Evolutionary conservation across 257 asterid species (phyloP).

Genomic region (Eustoma russellianum): DNA sequence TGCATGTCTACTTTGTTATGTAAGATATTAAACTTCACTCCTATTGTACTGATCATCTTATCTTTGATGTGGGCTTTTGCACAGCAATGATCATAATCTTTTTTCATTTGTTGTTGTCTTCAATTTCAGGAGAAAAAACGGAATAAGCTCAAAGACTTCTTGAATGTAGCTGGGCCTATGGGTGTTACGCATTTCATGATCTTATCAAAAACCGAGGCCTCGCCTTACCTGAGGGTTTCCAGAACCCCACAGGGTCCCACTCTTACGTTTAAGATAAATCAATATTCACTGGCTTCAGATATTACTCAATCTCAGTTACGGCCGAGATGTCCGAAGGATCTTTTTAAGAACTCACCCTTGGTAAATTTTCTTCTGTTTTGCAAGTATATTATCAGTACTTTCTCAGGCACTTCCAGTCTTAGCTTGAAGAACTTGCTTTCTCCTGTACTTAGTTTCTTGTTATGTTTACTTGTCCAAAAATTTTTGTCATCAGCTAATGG

Average conservation of each 20-base stretch:
- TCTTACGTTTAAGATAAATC: constrained; percentile 72
- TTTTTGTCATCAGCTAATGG: not conserved
- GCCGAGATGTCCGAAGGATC: constrained; percentile 75
- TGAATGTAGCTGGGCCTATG: constrained; percentile 85
- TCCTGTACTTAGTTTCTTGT: no score
- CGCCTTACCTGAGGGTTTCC: constrained; percentile 78
- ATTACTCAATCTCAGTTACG: constrained; percentile 67
- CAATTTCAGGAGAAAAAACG: constrained; percentile 67
- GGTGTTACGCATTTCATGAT: constrained; percentile 91
- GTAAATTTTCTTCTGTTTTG: constrained; percentile 25
- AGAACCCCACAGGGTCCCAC: constrained; percentile 92
- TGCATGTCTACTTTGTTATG: no score
- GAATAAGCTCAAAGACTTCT: constrained; percentile 69
- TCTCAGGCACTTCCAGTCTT: no score
- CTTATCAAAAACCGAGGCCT: constrained; percentile 62
- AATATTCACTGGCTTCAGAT: constrained; percentile 74
- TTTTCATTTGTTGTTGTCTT: not conserved
- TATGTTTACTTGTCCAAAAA: not conserved
- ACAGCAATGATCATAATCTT: not conserved
- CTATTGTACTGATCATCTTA: no score
- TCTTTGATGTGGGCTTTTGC: no score
- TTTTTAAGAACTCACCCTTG: constrained; percentile 75
- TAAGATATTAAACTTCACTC: no score
- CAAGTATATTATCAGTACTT: no score
- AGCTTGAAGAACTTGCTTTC: no score